phyloP scores from a whole-genome alignment of 1,139 yeast genomes.

The Candida labiduridarum region DNA sequence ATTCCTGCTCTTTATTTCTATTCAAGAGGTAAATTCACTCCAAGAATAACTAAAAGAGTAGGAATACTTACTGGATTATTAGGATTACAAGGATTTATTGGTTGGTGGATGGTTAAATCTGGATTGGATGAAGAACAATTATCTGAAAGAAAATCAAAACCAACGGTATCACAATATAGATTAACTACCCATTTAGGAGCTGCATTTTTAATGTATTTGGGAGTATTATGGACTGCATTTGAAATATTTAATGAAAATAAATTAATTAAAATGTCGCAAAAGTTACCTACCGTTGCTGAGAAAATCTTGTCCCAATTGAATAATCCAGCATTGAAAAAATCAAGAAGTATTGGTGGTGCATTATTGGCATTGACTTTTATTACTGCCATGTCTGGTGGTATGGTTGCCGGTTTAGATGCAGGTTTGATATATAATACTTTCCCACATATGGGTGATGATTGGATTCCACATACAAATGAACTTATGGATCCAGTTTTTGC shows the following conservation, averaged over 20 bases:
- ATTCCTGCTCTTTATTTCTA: constrained; percentile 87
- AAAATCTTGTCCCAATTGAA: constrained; percentile 52
- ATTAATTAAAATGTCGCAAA: constrained; percentile 45
- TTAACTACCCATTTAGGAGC: constrained; percentile 93
- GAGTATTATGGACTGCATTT: constrained; percentile 88
- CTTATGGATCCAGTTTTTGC: constrained; percentile 76
- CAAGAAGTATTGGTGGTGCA: constrained; percentile 57
- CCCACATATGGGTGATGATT: constrained; percentile 92
- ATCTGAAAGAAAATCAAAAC: constrained; percentile 80
- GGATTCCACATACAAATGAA: constrained; percentile 72
- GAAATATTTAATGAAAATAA: constrained; percentile 78
- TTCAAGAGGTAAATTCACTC: constrained; percentile 63
- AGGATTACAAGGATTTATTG: constrained; percentile 93
- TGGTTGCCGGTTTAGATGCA: constrained; percentile 98
- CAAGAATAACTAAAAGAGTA: constrained; percentile 67
- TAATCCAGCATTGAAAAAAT: constrained; percentile 55
- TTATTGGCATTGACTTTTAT: constrained; percentile 71
- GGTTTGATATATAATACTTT: constrained; percentile 94
- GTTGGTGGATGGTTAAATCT: constrained; percentile 99
- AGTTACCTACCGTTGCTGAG: constrained; percentile 58
- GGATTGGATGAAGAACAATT: constrained; percentile 86
- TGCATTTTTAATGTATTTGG: constrained; percentile 84
- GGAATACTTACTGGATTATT: constrained; percentile 73
- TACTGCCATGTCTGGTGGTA: constrained; percentile 96
- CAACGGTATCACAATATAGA: constrained; percentile 95